These are phyloP conservation scores for Lasiosphaeriaceae sp. DNA, from an alignment of 495 filamentous ascomycete species.

Conservation along the genomic window DNA sequence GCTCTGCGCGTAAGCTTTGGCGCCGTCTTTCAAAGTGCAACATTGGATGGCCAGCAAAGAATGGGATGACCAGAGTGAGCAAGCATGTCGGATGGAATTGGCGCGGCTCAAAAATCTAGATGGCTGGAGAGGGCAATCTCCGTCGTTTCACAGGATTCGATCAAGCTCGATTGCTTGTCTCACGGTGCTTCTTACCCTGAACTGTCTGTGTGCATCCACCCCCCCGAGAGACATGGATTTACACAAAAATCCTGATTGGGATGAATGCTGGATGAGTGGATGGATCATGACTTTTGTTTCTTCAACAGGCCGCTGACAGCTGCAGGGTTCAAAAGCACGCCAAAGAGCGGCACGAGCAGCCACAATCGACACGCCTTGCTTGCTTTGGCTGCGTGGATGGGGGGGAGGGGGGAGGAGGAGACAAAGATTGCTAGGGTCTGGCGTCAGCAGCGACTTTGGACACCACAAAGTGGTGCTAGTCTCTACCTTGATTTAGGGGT, in stretches of 20 bases:
- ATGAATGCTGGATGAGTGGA: too few relatives aligned
- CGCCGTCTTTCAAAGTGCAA: neutral
- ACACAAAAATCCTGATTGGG: too few relatives aligned
- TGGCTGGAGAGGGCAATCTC: too few relatives aligned
- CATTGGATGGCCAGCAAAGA: slow-evolving; percentile 5
- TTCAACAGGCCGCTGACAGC: slow-evolving; percentile 8
- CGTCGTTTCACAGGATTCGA: slow-evolving; percentile 6
- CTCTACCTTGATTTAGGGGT: slow-evolving; percentile 4
- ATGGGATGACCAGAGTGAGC: slow-evolving; percentile 8
- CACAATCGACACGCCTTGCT: neutral
- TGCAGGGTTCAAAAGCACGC: slow-evolving; percentile 1
- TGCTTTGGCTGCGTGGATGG: neutral
- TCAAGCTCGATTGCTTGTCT: neutral
- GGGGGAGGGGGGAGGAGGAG: too few relatives aligned
- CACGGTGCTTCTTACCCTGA: too few relatives aligned
- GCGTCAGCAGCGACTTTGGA: slow-evolving; percentile 5
- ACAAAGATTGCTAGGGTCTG: neutral
- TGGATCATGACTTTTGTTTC: too few relatives aligned
- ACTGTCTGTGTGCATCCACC: too few relatives aligned
- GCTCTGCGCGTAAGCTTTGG: neutral
- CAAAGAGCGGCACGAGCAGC: slow-evolving; percentile 10
- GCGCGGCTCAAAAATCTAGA: neutral
- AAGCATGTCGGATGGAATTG: slow-evolving; percentile 3
- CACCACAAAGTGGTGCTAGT: neutral
- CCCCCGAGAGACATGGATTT: neutral